Percentiles rank a stretch among this genome's conserved stretches.
Evolutionary conservation across 2,329 filamentous ascomycete genomes (phyloP).

Genomic region (Talaromyces islandicus): DNA sequence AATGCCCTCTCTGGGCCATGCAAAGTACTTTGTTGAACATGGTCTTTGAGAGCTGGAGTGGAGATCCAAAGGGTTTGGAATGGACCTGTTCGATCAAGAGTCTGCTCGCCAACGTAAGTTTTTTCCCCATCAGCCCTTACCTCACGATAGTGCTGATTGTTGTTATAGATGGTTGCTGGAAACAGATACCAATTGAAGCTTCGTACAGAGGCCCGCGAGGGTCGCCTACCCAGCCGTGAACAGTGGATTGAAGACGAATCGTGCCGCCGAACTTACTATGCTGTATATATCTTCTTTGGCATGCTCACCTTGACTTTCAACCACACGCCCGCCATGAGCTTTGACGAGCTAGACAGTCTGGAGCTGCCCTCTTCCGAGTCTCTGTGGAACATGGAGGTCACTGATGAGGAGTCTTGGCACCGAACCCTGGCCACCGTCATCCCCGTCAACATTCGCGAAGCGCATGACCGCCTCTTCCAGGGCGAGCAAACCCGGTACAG

Average conservation of each 20-base stretch:
- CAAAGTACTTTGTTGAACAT: slow-evolving; percentile 95
- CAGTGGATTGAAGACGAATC: slow-evolving; percentile 98
- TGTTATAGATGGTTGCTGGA: slow-evolving; percentile 75
- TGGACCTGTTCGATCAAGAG: slow-evolving; percentile 99
- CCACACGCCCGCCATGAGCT: slow-evolving; percentile 94
- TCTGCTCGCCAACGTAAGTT: slow-evolving; percentile 70
- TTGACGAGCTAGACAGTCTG: slow-evolving; percentile 94
- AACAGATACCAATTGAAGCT: slow-evolving; percentile 95
- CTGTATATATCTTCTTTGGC: slow-evolving; percentile 98
- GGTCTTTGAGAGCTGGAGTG: slow-evolving; percentile 99
- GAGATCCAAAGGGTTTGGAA: slow-evolving; percentile 92
- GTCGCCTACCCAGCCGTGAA: slow-evolving; percentile 65
- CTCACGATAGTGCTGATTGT: background rate
- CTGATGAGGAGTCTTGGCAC: slow-evolving; percentile 76
- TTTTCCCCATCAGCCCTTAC: slow-evolving; percentile 16
- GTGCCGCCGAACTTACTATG: slow-evolving; percentile 93
- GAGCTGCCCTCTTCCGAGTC: slow-evolving; percentile 90
- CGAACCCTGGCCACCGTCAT: slow-evolving; percentile 67
- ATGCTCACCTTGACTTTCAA: slow-evolving; percentile 93
- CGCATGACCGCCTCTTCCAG: slow-evolving; percentile 92
- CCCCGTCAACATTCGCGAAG: slow-evolving; percentile 82
- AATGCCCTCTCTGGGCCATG: slow-evolving; percentile 97
- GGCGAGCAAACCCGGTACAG: slow-evolving; percentile 88
- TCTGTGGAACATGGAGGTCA: slow-evolving; percentile 79
- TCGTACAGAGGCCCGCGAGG: slow-evolving; percentile 79